Conservation (phyloP, 2,329 filamentous ascomycete species). For the Colletotrichum magnum region DNA sequence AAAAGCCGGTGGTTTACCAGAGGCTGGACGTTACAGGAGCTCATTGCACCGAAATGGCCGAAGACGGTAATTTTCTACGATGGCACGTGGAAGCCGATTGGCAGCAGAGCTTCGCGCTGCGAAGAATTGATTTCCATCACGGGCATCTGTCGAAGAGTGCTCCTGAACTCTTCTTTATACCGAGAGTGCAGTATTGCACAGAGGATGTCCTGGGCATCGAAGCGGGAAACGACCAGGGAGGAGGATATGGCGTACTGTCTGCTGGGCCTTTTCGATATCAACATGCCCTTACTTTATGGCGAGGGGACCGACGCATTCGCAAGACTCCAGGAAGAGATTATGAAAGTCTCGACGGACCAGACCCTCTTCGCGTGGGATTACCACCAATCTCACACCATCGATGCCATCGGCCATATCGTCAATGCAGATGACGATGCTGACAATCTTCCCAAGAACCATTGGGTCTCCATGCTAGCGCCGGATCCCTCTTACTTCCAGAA, state of each 20-base stretch:
- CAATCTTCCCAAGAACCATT: neutral
- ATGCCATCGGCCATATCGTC: neutral
- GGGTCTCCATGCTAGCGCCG: neutral
- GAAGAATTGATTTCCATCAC: slow-evolving; percentile 47
- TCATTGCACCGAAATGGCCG: too few species aligned
- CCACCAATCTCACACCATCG: neutral
- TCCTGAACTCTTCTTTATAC: neutral
- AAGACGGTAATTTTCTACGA: too few species aligned
- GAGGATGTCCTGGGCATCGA: slow-evolving; percentile 47
- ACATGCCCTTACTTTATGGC: slow-evolving; percentile 46
- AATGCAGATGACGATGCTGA: too few species aligned
- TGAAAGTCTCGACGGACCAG: slow-evolving; percentile 18
- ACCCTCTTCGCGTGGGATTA: slow-evolving; percentile 5
- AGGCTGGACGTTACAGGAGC: slow-evolving; percentile 45
- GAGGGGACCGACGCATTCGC: slow-evolving; percentile 44
- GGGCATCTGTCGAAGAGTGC: slow-evolving; percentile 40
- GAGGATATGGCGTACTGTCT: slow-evolving; percentile 46
- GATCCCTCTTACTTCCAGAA: neutral
- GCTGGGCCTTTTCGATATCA: slow-evolving; percentile 46
- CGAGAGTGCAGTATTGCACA: slow-evolving; percentile 40
- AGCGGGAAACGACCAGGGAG: slow-evolving; percentile 39
- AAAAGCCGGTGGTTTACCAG: slow-evolving; percentile 43
- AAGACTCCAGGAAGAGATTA: slow-evolving; percentile 33
- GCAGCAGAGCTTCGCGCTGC: slow-evolving; percentile 6
- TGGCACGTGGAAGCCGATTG: too few species aligned